Evolutionary conservation across 2,329 filamentous ascomycete genomes (phyloP).

Genomic region (Fusarium guadeloupense): DNA sequence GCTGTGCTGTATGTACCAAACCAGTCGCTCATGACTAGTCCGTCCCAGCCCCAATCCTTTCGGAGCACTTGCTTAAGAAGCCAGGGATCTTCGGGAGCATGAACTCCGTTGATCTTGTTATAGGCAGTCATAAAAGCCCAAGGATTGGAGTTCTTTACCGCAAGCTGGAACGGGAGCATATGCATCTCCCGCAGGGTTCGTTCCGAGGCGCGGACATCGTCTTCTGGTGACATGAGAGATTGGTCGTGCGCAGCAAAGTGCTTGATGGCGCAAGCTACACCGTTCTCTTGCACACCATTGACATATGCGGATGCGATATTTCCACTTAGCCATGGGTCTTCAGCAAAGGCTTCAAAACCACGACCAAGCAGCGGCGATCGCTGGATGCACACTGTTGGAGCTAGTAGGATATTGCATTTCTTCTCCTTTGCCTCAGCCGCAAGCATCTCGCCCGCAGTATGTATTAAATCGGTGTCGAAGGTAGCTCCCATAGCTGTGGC

Average conservation of each 20-base stretch:
- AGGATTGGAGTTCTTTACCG: constrained; percentile 47
- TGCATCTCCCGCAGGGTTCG: constrained; percentile 31
- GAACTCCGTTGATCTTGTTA: constrained; percentile 52
- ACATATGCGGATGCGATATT: constrained; percentile 44
- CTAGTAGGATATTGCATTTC: no score
- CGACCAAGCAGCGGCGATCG: constrained; percentile 52
- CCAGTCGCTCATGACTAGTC: constrained; percentile 48
- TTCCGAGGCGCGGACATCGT: constrained; percentile 11
- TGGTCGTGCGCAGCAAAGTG: constrained; percentile 54
- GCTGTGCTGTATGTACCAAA: constrained; percentile 42
- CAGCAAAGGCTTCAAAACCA: constrained; percentile 53
- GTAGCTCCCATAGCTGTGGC: constrained; percentile 62
- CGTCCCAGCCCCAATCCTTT: constrained; percentile 52
- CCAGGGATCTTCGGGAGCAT: constrained; percentile 31
- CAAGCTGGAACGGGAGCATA: constrained; percentile 51
- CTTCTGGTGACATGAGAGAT: constrained; percentile 30
- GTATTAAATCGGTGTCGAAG: constrained; percentile 66
- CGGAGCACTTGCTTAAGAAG: constrained; percentile 45
- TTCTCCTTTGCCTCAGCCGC: constrained; percentile 61
- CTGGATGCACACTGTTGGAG: constrained; percentile 49
- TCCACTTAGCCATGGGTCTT: constrained; percentile 53
- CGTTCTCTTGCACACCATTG: constrained; percentile 50
- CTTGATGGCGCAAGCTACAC: constrained; percentile 52
- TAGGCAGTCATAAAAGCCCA: constrained; percentile 46
- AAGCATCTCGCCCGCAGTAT: constrained; percentile 63